A percentile compares a stretch with the other conserved stretches of the same genome.
phyloP scores from a whole-genome alignment of 2,329 filamentous ascomycete genomes.

The Botrytis fragariae region DNA sequence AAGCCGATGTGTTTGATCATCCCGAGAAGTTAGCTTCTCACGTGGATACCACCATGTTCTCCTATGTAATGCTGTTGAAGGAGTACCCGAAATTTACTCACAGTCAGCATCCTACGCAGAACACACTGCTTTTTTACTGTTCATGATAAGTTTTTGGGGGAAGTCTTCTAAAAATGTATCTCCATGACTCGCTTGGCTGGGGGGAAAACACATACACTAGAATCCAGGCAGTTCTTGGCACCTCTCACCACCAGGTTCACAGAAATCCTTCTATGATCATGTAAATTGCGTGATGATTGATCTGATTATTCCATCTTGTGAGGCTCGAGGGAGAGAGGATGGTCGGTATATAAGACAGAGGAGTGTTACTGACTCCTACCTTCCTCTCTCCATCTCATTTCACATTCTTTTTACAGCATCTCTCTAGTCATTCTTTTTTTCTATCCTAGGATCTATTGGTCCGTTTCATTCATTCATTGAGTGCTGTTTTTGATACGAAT shows the following conservation, averaged over 20 bases:
- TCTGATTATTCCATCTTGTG: neutral
- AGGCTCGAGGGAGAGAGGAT: neutral
- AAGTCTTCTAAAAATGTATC: conserved; percentile 5
- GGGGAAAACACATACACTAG: neutral
- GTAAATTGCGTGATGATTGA: neutral
- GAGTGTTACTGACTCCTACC: neutral
- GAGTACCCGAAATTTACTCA: conserved; percentile 6
- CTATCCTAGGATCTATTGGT: conserved; percentile 13
- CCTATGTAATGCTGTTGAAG: neutral
- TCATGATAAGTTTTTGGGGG: neutral
- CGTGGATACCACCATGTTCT: neutral
- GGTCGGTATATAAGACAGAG: conserved; percentile 11
- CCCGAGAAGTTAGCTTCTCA: conserved; percentile 1
- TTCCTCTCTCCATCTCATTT: conserved; percentile 8
- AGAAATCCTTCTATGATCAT: conserved; percentile 13
- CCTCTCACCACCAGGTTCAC: neutral
- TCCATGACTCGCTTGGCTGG: neutral
- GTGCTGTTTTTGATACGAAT: conserved; percentile 7
- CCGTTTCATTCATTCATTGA: conserved; percentile 18
- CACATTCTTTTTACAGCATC: conserved; percentile 16
- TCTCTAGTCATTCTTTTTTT: conserved; percentile 15
- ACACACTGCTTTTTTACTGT: neutral
- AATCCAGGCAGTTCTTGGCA: conserved; percentile 1
- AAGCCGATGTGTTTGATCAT: conserved; percentile 13
- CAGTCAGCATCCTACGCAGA: neutral